These are phyloP conservation scores for Silene uniflora DNA, from an alignment of 148 eudicot species.

Conservation along the genomic window DNA sequence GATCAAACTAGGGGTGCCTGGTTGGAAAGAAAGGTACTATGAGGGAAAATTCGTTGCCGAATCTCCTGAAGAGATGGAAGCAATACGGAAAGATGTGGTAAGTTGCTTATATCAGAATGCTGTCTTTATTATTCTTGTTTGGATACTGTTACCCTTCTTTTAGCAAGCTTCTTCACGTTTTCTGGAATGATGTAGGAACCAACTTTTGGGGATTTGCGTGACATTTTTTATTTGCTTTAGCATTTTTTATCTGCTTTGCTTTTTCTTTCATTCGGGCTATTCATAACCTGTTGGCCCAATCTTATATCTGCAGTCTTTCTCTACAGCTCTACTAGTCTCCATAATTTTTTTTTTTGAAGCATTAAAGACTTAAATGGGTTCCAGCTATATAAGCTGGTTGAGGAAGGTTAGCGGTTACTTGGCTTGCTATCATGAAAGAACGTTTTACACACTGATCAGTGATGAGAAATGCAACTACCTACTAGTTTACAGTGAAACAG, in stretches of 20 bases:
- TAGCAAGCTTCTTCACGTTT: not conserved
- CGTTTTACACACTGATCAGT: too few relatives aligned
- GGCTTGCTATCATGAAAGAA: too few relatives aligned
- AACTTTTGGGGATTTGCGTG: not conserved
- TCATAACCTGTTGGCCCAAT: not conserved
- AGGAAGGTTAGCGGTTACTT: too few relatives aligned
- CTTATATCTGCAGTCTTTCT: not conserved
- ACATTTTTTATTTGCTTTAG: not conserved
- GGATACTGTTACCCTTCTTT: not conserved
- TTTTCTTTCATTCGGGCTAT: not conserved
- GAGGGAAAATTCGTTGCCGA: slow-evolving; percentile 80
- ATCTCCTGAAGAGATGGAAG: slow-evolving; percentile 72
- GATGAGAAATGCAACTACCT: too few relatives aligned
- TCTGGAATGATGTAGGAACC: not conserved
- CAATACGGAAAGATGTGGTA: slow-evolving; percentile 75
- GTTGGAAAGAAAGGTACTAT: slow-evolving; percentile 96
- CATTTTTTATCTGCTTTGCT: too few relatives aligned
- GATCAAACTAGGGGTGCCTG: slow-evolving; percentile 87
- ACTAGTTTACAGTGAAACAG: too few relatives aligned
- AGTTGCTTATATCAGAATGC: slow-evolving; percentile 28
- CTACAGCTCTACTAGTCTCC: too few relatives aligned
- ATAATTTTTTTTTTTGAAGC: too few relatives aligned
- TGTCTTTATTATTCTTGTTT: slow-evolving; percentile 1
- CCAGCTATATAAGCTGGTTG: too few relatives aligned
- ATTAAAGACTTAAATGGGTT: too few relatives aligned